Base-by-base conservation (phyloP, 2,329 filamentous ascomycete species). In the Alternaria ventricosa region DNA sequence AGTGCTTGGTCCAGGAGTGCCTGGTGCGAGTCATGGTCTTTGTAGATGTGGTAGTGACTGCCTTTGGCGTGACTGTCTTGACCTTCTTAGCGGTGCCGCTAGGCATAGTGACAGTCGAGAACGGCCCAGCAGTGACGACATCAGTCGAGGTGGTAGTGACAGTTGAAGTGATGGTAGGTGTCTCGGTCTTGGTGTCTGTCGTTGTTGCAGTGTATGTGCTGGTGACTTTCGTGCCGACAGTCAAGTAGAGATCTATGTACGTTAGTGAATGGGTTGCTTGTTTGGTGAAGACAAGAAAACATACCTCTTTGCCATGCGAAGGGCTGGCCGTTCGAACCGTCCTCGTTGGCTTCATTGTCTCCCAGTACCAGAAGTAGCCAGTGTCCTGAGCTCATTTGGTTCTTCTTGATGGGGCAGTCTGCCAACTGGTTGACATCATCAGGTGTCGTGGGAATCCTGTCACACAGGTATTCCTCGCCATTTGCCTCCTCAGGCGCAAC, bases 251-350 rank as follows among this genome's bases (percentile, higher is more conserved):
- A 63, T 79, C 78, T 78, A 57, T 2, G 18, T 2, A 28, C 1
- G 50, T 71, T 41, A 72, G 49, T 28, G 41, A 55, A 20, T 28
- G 43, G 13, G 6, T 18, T 11, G 13, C 20, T 36, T 15, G 4
- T 45, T 13, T 10, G 76, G 70, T 27, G 57, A 28, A 18, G 5
- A 20, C 4, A 5, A 76, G 66, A 25, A 25, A 45, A 76, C 68
- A 74, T 79, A 73, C 82, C 80, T 71, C 83, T 77, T 67, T 84
- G 73, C 75, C 80, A 84, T 18, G 80, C 82, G 54, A 84, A 83
- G 1, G 83, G 82, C 22, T 79, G 75, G 18, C 79, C 81, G 15
- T 50, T 63, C 45, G 18, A 5, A n/a, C 49, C 49, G 9, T 53
- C 10, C 8, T 20, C 49, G 3, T 53, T 6, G 3, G 79, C 73